A percentile compares a stretch with the other conserved stretches of the same genome.
Evolutionary conservation across 2,329 filamentous ascomycete species (phyloP).

Genomic region (Pyrenochaeta sp.): DNA sequence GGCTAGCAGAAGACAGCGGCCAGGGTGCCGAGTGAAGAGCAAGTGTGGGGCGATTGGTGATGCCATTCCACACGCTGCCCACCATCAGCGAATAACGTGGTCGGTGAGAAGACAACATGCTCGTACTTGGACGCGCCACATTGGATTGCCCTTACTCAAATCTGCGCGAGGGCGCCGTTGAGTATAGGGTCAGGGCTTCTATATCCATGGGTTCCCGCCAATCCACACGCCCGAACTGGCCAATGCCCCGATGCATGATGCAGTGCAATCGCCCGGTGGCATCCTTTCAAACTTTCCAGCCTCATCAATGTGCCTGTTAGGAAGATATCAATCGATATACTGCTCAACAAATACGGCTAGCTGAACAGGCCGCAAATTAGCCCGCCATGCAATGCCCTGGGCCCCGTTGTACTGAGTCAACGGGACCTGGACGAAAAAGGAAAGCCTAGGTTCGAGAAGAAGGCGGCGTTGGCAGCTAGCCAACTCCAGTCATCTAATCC

Average conservation of each 20-base stretch:
- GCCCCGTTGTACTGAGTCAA: conserved; percentile 22
- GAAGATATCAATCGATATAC: conserved; percentile 29
- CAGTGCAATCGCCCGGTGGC: conserved; percentile 33
- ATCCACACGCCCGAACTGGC: conserved; percentile 36
- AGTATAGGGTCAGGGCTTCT: conserved; percentile 39
- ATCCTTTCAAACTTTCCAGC: conserved; percentile 35
- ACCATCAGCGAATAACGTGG: conserved; percentile 23
- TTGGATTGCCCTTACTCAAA: conserved; percentile 32
- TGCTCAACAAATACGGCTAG: conserved; percentile 33
- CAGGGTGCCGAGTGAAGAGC: conserved; percentile 26
- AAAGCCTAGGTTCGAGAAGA: conserved; percentile 37
- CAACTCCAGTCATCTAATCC: conserved; percentile 7
- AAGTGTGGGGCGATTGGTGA: conserved; percentile 26
- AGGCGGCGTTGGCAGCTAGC: conserved; percentile 23
- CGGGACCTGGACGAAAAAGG: conserved; percentile 29
- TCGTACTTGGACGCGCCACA: conserved; percentile 32
- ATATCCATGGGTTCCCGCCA: conserved; percentile 24
- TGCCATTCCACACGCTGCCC: conserved; percentile 18
- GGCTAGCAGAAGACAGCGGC: conserved; percentile 16
- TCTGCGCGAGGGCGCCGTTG: conserved; percentile 32
- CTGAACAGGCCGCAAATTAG: conserved; percentile 26
- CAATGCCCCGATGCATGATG: conserved; percentile 43
- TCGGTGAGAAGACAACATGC: conserved; percentile 12
- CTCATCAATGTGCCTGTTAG: conserved; percentile 39
- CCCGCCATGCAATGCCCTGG: conserved; percentile 27